Percentiles rank a stretch among this genome's conserved stretches.
Evolutionary conservation across 441 rosid genomes (phyloP).

Genomic region (Brassica hybrid): DNA sequence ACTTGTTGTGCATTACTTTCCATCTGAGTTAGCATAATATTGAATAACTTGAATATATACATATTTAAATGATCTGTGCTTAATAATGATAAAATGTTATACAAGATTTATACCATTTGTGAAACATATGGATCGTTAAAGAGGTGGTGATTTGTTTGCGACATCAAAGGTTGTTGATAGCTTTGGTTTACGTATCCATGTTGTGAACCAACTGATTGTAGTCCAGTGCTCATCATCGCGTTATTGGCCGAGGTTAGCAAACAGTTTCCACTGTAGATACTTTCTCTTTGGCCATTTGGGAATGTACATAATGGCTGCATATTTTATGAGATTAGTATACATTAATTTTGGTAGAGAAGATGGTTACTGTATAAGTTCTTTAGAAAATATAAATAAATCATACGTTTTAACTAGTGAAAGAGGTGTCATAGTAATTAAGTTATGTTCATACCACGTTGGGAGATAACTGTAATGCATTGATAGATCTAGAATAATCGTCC

Average conservation of each 20-base stretch:
- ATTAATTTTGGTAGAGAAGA: background rate
- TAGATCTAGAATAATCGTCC: background rate
- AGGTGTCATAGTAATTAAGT: slow-evolving; percentile 1
- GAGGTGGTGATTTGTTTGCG: slow-evolving; percentile 5
- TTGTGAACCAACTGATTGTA: slow-evolving; percentile 10
- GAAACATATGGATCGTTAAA: slow-evolving; percentile 10
- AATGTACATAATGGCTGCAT: slow-evolving; percentile 3
- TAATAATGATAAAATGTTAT: background rate
- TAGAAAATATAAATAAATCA: too few species aligned
- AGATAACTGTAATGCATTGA: background rate
- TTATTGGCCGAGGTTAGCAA: background rate
- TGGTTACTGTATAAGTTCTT: too few species aligned
- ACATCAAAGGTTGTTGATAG: slow-evolving; percentile 12
- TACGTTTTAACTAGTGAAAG: background rate
- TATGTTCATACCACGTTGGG: slow-evolving; percentile 21
- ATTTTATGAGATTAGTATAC: slow-evolving; percentile 4
- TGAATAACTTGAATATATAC: background rate
- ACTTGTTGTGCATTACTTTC: slow-evolving; percentile 22
- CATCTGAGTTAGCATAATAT: slow-evolving; percentile 25
- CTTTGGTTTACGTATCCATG: background rate
- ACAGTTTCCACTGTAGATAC: background rate
- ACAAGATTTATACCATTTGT: slow-evolving; percentile 23
- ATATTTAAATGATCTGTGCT: background rate
- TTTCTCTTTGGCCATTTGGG: slow-evolving; percentile 13
- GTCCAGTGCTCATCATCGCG: slow-evolving; percentile 15